Evolutionary conservation across 352 stramenopile genomes (phyloP), one percentile per base, ranked within the genome.

Genomic region (Elongisporangium prolatum): DNA sequence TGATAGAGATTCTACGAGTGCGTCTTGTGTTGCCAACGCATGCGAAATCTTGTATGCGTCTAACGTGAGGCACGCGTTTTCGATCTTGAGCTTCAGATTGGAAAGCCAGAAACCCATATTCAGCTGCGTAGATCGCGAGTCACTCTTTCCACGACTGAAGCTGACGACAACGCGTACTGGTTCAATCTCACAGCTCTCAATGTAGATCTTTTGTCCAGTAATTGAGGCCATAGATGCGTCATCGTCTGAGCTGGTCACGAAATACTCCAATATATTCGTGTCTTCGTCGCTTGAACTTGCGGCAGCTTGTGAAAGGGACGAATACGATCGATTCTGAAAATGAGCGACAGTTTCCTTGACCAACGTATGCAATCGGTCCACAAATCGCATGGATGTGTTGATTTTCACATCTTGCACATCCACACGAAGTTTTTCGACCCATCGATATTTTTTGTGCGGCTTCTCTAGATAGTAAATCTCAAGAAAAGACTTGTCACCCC

Each of bases 31-130:
- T 9, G 81, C 84, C 57, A 93, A 59, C 11, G 84, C 85, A 28
- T 91, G 77, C 2, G 75, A 68, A 21, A 95, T 37, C 28, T 69
- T 72, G 62, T 86, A 95, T 17, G 69, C 76, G 21, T 86, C 77
- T 1, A 95, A 65, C 4, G 75, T 83, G n/a, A 95, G 59, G 56
- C 78, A 92, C 18, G 85, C 85, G 59, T 93, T 91, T 48, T 95
- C 84, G 57, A 95, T 93, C 70, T 91, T 87, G 54, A 95, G 59
- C 63, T 93, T 93, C 14, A 95, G 69, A 59, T 93, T 88, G 0
- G 78, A 75, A 13, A 95, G 67, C 85, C 83, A 95, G 48, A 93
- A 95, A 2, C 77, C 70, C 22, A 74, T 69, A 24, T 63, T 74
- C 7, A 50, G 48, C 28, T 57, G 56, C 3, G 20, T 62, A 48